phyloP scores from a whole-genome alignment of 768 basidiomycete genomes.

The Tricholoma sp. region DNA sequence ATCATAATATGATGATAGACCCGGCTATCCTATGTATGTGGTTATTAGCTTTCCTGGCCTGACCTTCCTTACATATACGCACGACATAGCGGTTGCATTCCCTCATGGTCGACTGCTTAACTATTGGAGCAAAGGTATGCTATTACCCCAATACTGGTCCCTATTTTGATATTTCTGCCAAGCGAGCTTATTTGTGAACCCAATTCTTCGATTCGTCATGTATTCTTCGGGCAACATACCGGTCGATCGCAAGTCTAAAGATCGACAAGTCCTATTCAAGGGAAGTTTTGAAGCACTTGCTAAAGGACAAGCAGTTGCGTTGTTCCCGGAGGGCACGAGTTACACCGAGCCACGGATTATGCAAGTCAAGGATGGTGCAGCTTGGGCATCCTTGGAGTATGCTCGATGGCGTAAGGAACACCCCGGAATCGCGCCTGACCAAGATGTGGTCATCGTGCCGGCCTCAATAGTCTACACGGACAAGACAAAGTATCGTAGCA shows the following conservation, averaged over 20 bases:
- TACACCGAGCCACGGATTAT: constrained; percentile 93
- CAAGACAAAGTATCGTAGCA: constrained; percentile 91
- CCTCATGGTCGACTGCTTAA: constrained; percentile 79
- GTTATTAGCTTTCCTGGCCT: background rate
- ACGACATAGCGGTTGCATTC: constrained; percentile 65
- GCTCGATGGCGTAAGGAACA: constrained; percentile 67
- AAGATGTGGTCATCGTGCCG: constrained; percentile 67
- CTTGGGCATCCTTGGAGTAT: constrained; percentile 95
- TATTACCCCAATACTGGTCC: background rate
- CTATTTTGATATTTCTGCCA: constrained; percentile 7
- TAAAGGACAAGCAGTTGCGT: constrained; percentile 76
- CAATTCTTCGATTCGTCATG: constrained; percentile 65
- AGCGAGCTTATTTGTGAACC: constrained; percentile 81
- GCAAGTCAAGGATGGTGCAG: constrained; percentile 89
- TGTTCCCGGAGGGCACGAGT: constrained; percentile 92
- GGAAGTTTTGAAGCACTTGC: constrained; percentile 86
- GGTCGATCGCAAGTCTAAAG: constrained; percentile 91
- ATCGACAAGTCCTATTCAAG: constrained; percentile 81
- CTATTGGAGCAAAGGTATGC: constrained; percentile 88
- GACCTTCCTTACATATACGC: constrained; percentile 5
- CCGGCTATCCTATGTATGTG: constrained; percentile 69
- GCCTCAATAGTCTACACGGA: constrained; percentile 91
- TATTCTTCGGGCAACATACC: constrained; percentile 95
- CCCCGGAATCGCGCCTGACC: constrained; percentile 35
- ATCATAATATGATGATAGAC: constrained; percentile 96